phyloP scores from a whole-genome alignment of 495 filamentous ascomycete genomes.

The Durotheca rogersii region DNA sequence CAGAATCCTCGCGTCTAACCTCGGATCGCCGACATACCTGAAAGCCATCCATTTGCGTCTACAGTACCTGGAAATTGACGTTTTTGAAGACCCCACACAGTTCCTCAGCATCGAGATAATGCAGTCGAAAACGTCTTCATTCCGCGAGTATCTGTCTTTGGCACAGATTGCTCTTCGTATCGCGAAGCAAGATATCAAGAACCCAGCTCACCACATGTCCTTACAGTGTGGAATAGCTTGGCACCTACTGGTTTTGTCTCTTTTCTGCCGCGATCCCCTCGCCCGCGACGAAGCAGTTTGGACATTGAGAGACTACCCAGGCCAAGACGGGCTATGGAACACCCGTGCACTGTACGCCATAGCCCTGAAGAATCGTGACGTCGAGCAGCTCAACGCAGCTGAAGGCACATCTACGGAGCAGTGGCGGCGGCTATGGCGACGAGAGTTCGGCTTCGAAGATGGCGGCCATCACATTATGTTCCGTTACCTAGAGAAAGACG shows the following conservation, averaged over 20 bases:
- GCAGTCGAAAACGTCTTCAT: constrained; percentile 2
- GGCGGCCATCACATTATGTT: constrained; percentile 12
- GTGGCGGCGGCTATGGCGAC: constrained; percentile 8
- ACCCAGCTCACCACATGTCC: constrained; percentile 11
- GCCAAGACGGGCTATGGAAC: constrained; percentile 16
- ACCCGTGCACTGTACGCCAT: constrained; percentile 6
- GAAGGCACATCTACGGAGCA: constrained; percentile 13
- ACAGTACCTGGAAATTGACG: constrained; percentile 10
- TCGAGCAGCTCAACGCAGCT: background rate
- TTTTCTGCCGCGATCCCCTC: constrained; percentile 12
- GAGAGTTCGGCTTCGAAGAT: constrained; percentile 21
- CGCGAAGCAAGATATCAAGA: constrained; percentile 8
- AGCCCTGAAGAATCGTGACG: constrained; percentile 5
- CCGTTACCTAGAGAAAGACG: constrained; percentile 8
- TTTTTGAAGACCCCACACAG: constrained; percentile 6
- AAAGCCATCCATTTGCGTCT: constrained; percentile 14
- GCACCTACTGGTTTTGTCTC: background rate
- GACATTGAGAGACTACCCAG: constrained; percentile 13
- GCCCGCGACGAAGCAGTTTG: constrained; percentile 10
- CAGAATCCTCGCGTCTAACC: constrained; percentile 4
- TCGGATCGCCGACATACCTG: constrained; percentile 9
- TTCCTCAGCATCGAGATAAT: constrained; percentile 4
- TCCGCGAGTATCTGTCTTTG: constrained; percentile 10
- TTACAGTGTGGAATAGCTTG: constrained; percentile 9
- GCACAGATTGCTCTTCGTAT: constrained; percentile 4